phyloP scores from a whole-genome alignment of 495 filamentous ascomycete species.

The Cercophora newfieldiana region DNA sequence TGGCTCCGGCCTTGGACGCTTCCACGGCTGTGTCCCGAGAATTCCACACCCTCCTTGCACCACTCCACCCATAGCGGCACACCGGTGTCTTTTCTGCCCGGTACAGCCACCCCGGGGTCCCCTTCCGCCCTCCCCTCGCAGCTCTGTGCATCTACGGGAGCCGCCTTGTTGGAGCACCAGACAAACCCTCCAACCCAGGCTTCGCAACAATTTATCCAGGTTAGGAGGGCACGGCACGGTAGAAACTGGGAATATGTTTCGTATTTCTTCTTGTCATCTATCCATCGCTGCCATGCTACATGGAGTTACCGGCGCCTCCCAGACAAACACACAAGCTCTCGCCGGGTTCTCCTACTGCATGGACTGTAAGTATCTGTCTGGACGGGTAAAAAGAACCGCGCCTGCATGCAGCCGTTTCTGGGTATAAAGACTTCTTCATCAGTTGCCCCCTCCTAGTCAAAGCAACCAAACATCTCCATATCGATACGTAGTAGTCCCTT shows the following conservation, averaged over 20 bases:
- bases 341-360: constrained; percentile 14
- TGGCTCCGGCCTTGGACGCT: neutral
- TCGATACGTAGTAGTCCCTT: constrained; percentile 1
- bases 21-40: constrained; percentile 9
- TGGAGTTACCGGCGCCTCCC: neutral
- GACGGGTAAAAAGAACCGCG: constrained; percentile 20
- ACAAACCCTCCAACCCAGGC: constrained; percentile 21
- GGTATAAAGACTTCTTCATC: constrained; percentile 22
- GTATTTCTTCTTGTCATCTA: neutral
- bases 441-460: constrained; percentile 18
- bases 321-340: constrained; percentile 7
- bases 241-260: neutral
- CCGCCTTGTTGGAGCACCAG: constrained; percentile 20
- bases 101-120: neutral
- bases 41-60: neutral
- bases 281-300: neutral
- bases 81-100: neutral
- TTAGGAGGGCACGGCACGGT: constrained; percentile 25
- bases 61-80: neutral
- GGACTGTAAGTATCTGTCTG: neutral
- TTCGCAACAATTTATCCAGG: constrained; percentile 30
- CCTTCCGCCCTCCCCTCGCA: neutral
- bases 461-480: constrained; percentile 14
- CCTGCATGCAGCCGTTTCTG: constrained; percentile 34
- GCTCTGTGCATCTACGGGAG: neutral